These are phyloP conservation scores for Neurospora pannonica DNA, from an alignment of 495 filamentous ascomycete genomes.

Conservation along the genomic window DNA sequence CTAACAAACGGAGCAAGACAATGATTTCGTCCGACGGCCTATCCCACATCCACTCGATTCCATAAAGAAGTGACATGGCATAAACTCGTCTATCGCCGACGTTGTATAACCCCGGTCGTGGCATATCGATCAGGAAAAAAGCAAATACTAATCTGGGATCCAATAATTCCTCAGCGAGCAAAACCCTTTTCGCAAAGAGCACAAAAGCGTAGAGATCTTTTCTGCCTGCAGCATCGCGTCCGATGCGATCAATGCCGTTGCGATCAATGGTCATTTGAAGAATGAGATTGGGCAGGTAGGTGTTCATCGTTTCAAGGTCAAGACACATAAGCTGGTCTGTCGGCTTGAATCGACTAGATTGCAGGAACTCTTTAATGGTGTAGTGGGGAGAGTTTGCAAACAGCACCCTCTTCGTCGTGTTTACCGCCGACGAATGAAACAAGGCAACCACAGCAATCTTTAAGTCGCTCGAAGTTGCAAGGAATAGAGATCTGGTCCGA, in stretches of 20 bases:
- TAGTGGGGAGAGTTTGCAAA: not conserved
- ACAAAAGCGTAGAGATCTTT: fast-evolving
- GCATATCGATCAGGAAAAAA: not conserved
- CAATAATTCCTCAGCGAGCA: not conserved
- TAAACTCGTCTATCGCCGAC: too few species aligned
- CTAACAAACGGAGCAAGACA: not conserved
- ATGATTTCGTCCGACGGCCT: not conserved
- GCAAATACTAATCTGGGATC: not conserved
- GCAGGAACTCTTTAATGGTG: not conserved
- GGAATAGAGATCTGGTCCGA: not conserved
- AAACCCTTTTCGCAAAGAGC: not conserved
- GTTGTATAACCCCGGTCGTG: too few species aligned
- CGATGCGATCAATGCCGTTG: too few species aligned
- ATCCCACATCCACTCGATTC: not conserved
- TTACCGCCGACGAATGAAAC: not conserved
- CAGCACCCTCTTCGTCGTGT: not conserved
- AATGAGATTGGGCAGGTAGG: not conserved
- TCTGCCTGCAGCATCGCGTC: fast-evolving
- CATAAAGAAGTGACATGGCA: not conserved
- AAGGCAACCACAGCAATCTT: not conserved
- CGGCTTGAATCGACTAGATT: not conserved
- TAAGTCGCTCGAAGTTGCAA: not conserved
- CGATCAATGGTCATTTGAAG: not conserved
- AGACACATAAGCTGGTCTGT: not conserved
- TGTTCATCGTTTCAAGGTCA: not conserved